Conservation (phyloP, 139 green algal genomes). For the Mychonastes homosphaera region DNA sequence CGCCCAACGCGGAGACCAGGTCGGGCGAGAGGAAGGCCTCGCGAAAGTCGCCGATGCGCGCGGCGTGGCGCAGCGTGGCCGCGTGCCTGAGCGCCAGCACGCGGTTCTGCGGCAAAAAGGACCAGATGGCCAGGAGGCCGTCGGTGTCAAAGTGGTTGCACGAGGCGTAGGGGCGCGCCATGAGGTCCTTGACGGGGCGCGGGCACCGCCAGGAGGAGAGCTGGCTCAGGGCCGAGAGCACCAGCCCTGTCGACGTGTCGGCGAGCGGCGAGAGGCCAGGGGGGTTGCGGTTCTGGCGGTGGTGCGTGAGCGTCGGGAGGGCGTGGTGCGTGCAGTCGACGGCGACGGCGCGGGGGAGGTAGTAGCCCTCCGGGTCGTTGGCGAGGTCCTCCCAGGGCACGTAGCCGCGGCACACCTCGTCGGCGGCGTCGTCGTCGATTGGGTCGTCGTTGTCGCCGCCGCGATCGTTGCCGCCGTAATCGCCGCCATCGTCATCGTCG, state of each 20-base stretch:
- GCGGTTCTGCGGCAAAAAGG: slow-evolving; percentile 39
- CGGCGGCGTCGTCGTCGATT: no score
- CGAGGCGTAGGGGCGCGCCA: slow-evolving; percentile 21
- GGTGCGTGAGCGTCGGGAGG: slow-evolving; percentile 42
- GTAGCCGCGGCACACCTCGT: no score
- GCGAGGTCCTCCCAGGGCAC: neutral
- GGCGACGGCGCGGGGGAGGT: slow-evolving; percentile 10
- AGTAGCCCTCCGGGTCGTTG: no score
- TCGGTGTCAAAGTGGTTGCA: slow-evolving; percentile 67
- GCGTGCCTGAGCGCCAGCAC: slow-evolving; percentile 28
- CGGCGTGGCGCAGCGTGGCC: slow-evolving; percentile 48
- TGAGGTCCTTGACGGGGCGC: slow-evolving; percentile 1
- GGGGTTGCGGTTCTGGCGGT: slow-evolving; percentile 47
- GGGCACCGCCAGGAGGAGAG: neutral
- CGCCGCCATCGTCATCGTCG: no score
- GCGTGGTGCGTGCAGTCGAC: slow-evolving; percentile 47
- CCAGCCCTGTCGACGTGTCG: slow-evolving; percentile 43
- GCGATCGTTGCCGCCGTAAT: no score
- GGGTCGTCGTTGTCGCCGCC: no score
- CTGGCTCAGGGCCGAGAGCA: slow-evolving; percentile 31
- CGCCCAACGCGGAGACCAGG: slow-evolving; percentile 25
- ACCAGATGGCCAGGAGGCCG: slow-evolving; percentile 51
- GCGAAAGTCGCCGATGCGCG: slow-evolving; percentile 53
- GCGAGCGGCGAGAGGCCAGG: slow-evolving; percentile 10
- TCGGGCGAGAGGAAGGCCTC: slow-evolving; percentile 46